phyloP scores from a whole-genome alignment of 352 stramenopile species.

The Pythium chondricola region DNA sequence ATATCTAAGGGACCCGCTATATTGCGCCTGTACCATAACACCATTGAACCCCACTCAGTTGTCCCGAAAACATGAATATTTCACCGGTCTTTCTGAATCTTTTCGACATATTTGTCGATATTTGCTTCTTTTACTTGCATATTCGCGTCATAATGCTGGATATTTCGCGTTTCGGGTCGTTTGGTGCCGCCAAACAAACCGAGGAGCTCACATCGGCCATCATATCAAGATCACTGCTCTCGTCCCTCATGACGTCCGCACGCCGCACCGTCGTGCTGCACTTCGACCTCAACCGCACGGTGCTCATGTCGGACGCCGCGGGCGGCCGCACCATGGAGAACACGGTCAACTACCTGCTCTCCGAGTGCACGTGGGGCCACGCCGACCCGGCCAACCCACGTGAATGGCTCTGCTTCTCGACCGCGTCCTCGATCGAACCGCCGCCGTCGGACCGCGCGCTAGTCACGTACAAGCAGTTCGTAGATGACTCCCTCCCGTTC shows the following conservation, averaged over 20 bases:
- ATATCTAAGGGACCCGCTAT: too few relatives aligned
- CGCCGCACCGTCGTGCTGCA: conserved; percentile 66
- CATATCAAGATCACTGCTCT: not conserved
- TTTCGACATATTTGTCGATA: too few relatives aligned
- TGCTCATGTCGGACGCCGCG: conserved; percentile 87
- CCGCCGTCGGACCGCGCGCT: conserved; percentile 20
- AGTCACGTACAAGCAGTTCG: conserved; percentile 82
- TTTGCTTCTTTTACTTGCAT: too few relatives aligned
- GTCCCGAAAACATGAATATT: too few relatives aligned
- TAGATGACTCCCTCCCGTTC: conserved; percentile 68
- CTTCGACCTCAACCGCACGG: conserved; percentile 86
- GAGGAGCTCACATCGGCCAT: not conserved
- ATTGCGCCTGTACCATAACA: too few relatives aligned
- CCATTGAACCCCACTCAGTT: too few relatives aligned
- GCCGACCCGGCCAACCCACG: conserved; percentile 22
- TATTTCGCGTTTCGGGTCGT: too few relatives aligned
- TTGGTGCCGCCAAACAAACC: too few relatives aligned
- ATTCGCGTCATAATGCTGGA: too few relatives aligned
- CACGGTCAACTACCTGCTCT: conserved; percentile 81
- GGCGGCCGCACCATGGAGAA: conserved; percentile 85
- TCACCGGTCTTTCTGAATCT: too few relatives aligned
- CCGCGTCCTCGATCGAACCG: conserved; percentile 38
- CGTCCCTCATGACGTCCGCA: not conserved
- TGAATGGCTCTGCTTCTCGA: conserved; percentile 59
- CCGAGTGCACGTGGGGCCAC: conserved; percentile 75